phyloP scores from a whole-genome alignment of 768 basidiomycete species.

The Cantharellus cinnabarinus region DNA sequence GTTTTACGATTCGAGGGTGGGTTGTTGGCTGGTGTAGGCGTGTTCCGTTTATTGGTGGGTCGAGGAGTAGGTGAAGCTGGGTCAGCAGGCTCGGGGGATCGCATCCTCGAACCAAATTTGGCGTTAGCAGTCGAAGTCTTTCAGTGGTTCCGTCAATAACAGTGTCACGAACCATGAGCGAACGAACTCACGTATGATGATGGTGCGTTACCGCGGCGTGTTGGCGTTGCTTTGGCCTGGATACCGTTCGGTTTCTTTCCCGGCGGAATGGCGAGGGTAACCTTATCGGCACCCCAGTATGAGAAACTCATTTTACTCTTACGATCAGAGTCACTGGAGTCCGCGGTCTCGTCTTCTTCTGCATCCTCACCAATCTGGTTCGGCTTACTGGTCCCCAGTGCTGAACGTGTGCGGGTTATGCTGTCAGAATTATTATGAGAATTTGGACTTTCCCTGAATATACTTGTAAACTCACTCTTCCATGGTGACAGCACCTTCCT shows the following conservation, averaged over 20 bases:
- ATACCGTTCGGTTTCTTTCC: conserved; percentile 11
- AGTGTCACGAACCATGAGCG: background rate
- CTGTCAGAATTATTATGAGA: conserved; percentile 14
- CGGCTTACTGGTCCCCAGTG: conserved; percentile 21
- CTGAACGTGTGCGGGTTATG: conserved; percentile 29
- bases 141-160: conserved; percentile 15
- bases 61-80: conserved; percentile 1
- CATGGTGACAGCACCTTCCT: conserved; percentile 71
- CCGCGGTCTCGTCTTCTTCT: conserved; percentile 29
- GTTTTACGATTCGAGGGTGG: background rate
- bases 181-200: background rate
- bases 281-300: conserved; percentile 83
- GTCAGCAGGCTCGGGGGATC: conserved; percentile 35
- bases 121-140: conserved; percentile 69
- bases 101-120: conserved; percentile 72
- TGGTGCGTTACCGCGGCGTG: background rate
- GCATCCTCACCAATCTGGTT: conserved; percentile 27
- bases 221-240: conserved; percentile 19
- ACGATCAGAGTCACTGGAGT: conserved; percentile 71
- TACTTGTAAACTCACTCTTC: conserved; percentile 46
- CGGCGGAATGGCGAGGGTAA: conserved; percentile 65
- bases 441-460: background rate
- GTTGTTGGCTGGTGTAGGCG: background rate
- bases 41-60: background rate
- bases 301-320: conserved; percentile 91